These are phyloP conservation scores for Aspergillus taichungensis DNA, from an alignment of 495 filamentous ascomycete genomes.

Conservation along the genomic window DNA sequence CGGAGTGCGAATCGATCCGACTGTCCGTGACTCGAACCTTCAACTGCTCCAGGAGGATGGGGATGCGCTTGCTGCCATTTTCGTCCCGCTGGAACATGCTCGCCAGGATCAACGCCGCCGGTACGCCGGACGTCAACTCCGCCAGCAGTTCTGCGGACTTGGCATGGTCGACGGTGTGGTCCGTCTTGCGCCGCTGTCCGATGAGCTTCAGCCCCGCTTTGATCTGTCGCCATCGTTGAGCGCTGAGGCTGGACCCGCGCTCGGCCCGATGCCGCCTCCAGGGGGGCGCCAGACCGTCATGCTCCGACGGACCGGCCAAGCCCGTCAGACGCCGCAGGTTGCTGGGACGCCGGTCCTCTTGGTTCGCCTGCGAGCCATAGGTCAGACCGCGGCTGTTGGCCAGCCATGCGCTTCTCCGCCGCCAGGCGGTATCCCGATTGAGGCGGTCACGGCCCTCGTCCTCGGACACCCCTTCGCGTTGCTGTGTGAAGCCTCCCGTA, in stretches of 20 bases:
- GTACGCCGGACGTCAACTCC: conserved; percentile 82
- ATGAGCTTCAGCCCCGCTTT: conserved; percentile 79
- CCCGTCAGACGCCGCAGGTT: conserved; percentile 70
- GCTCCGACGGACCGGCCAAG: conserved; percentile 52
- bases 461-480: conserved; percentile 70
- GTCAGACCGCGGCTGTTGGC: conserved; percentile 47
- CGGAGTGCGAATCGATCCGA: conserved; percentile 49
- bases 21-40: conserved; percentile 82
- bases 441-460: conserved; percentile 78
- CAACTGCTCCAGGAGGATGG: conserved; percentile 89
- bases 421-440: conserved; percentile 46
- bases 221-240: conserved; percentile 76
- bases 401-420: conserved; percentile 46
- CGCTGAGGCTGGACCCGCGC: conserved; percentile 66
- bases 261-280: conserved; percentile 48
- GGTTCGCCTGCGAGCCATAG: conserved; percentile 30
- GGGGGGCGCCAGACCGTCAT: conserved; percentile 38
- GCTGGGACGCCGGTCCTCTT: conserved; percentile 54
- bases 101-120: conserved; percentile 84
- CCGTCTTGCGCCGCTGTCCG: conserved; percentile 66
- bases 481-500: conserved; percentile 58
- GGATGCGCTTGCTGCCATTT: conserved; percentile 88
- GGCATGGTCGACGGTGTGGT: conserved; percentile 77
- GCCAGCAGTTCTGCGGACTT: conserved; percentile 97
- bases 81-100: conserved; percentile 98